A percentile compares a stretch with the other conserved stretches of the same genome.
Evolutionary conservation across 2,329 filamentous ascomycete genomes (phyloP).

Genomic region (Diplodia scrobiculata): DNA sequence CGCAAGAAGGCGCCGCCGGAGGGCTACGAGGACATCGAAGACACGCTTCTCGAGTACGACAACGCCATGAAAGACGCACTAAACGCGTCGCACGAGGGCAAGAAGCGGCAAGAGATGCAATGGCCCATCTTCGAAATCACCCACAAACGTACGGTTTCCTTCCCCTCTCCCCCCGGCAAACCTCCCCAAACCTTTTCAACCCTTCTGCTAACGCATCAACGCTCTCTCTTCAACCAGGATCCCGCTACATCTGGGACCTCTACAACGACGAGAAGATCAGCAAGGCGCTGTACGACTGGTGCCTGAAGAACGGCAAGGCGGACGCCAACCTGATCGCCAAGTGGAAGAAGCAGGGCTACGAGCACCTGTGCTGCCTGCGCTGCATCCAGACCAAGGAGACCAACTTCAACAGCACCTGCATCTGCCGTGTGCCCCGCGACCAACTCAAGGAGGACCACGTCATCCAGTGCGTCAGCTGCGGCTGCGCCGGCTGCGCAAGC

Average conservation of each 20-base stretch:
- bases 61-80: slow-evolving; percentile 97
- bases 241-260: slow-evolving; percentile 91
- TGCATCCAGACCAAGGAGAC: slow-evolving; percentile 99
- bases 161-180: not conserved
- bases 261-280: slow-evolving; percentile 97
- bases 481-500: slow-evolving; percentile 79
- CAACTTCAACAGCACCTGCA: slow-evolving; percentile 96
- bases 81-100: slow-evolving; percentile 75
- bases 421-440: slow-evolving; percentile 89
- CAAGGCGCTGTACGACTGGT: slow-evolving; percentile 89
- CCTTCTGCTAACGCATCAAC: not conserved
- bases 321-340: slow-evolving; percentile 96
- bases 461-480: slow-evolving; percentile 92
- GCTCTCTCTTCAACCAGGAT: slow-evolving; percentile 47
- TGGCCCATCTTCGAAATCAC: slow-evolving; percentile 99
- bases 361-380: slow-evolving; percentile 93
- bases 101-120: slow-evolving; percentile 86
- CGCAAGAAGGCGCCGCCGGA: slow-evolving; percentile 82
- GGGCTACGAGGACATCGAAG: slow-evolving; percentile 85
- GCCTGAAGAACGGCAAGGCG: slow-evolving; percentile 94
- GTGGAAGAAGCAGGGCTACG: slow-evolving; percentile 99
- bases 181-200: not conserved
- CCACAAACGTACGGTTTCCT: slow-evolving; percentile 72
- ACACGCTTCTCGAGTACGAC: slow-evolving; percentile 79
- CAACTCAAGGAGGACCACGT: slow-evolving; percentile 88